Evolutionary conservation across 202 grass and related monocot genomes (phyloP).

Genomic region (Panicum virgatum): DNA sequence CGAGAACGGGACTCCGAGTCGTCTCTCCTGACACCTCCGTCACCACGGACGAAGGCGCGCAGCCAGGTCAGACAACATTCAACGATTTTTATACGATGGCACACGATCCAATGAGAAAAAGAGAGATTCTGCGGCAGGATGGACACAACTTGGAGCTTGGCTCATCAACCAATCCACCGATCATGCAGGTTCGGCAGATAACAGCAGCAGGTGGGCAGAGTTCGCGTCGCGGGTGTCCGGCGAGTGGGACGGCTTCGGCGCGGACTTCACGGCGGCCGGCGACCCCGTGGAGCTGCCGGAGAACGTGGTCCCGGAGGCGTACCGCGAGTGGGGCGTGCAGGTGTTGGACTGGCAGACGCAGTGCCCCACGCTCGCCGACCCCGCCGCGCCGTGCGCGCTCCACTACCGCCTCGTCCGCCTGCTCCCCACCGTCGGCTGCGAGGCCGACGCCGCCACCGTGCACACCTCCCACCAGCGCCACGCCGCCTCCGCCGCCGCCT

Average conservation of each 20-base stretch:
- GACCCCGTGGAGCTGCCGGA: slow-evolving; percentile 74
- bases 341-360: slow-evolving; percentile 96
- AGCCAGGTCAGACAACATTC: slow-evolving; percentile 14
- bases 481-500: slow-evolving; percentile 56
- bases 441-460: slow-evolving; percentile 88
- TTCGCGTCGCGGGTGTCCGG: slow-evolving; percentile 79
- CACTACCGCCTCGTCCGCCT: slow-evolving; percentile 80
- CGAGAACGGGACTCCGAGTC: slow-evolving; percentile 10
- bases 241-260: slow-evolving; percentile 92
- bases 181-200: slow-evolving; percentile 10
- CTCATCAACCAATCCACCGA: not conserved
- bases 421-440: slow-evolving; percentile 87
- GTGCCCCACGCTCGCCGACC: slow-evolving; percentile 85
- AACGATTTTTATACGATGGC: not conserved
- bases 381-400: slow-evolving; percentile 38
- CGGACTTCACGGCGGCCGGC: slow-evolving; percentile 73
- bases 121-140: not conserved
- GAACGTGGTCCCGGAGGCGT: slow-evolving; percentile 77
- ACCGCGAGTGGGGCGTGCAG: slow-evolving; percentile 79
- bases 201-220: slow-evolving; percentile 37
- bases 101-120: slow-evolving; percentile 4
- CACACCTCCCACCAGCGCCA: slow-evolving; percentile 68
- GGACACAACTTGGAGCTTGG: not conserved
- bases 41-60: slow-evolving; percentile 17
- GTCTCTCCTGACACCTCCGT: slow-evolving; percentile 19